Conservation (phyloP, 148 eudicot species). For the Hydrangea macrophylla region DNA sequence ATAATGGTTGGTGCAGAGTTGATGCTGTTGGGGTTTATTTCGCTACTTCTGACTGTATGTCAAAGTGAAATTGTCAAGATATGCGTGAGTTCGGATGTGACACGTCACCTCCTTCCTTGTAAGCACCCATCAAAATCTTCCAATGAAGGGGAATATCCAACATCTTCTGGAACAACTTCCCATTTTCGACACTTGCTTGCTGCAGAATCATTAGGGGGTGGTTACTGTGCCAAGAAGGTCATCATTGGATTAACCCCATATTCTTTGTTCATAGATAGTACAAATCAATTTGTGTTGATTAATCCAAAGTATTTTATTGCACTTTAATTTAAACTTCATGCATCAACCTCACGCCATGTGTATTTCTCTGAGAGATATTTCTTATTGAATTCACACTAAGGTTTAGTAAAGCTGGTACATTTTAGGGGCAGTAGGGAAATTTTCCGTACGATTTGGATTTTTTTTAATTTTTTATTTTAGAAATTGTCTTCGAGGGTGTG, state of each 20-base stretch:
- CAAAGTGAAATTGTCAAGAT: conserved; percentile 61
- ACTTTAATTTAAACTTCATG: background rate
- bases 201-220: conserved; percentile 15
- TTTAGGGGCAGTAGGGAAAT: too few relatives aligned
- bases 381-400: too few relatives aligned
- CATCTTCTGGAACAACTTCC: conserved; percentile 8
- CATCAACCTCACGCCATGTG: too few relatives aligned
- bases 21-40: conserved; percentile 91
- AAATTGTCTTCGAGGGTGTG: too few relatives aligned
- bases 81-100: conserved; percentile 44
- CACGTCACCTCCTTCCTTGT: conserved; percentile 66
- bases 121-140: conserved; percentile 13
- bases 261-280: too few relatives aligned
- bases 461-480: too few relatives aligned
- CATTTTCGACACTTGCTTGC: conserved; percentile 25
- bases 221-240: conserved; percentile 41
- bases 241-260: background rate
- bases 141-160: conserved; percentile 12
- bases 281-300: background rate
- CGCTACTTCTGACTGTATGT: conserved; percentile 68
- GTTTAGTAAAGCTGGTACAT: too few relatives aligned
- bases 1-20: conserved; percentile 51
- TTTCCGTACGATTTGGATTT: too few relatives aligned
- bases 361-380: too few relatives aligned
- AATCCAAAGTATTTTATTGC: background rate